phyloP scores from a whole-genome alignment of 2,329 filamentous ascomycete genomes.

The Xylaria multiplex region DNA sequence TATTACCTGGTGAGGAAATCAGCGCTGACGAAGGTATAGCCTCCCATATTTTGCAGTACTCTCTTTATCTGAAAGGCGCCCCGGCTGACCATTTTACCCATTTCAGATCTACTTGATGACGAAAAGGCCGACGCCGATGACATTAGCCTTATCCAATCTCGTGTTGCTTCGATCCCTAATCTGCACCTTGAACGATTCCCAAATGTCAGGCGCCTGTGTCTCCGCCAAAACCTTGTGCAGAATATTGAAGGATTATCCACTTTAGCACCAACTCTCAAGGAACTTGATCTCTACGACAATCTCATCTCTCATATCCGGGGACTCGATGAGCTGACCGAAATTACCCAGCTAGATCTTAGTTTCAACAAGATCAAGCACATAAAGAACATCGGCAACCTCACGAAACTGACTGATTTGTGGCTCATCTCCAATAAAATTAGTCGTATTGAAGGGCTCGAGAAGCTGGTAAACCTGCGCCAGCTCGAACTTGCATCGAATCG shows the following conservation, averaged over 20 bases:
- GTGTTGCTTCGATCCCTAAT: slow-evolving; percentile 79
- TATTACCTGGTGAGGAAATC: slow-evolving; percentile 77
- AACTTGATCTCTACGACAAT: slow-evolving; percentile 97
- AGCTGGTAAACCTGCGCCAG: slow-evolving; percentile 78
- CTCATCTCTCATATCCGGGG: slow-evolving; percentile 87
- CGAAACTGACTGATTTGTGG: slow-evolving; percentile 82
- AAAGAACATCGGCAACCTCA: slow-evolving; percentile 83
- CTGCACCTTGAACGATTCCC: slow-evolving; percentile 86
- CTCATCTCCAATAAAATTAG: slow-evolving; percentile 96
- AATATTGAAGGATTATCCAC: slow-evolving; percentile 77
- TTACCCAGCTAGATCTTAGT: slow-evolving; percentile 86
- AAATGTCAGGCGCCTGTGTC: slow-evolving; percentile 79
- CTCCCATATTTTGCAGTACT: slow-evolving; percentile 1
- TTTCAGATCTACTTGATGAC: slow-evolving; percentile 67
- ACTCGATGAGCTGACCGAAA: slow-evolving; percentile 78
- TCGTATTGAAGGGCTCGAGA: slow-evolving; percentile 84
- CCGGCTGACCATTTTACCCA: slow-evolving; percentile 17
- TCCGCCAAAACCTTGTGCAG: slow-evolving; percentile 91
- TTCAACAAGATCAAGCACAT: slow-evolving; percentile 99
- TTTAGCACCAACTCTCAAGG: slow-evolving; percentile 74
- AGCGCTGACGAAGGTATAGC: slow-evolving; percentile 79
- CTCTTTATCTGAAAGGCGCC: slow-evolving; percentile 33
- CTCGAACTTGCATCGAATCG: slow-evolving; percentile 93
- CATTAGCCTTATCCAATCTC: slow-evolving; percentile 89
- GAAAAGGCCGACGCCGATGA: slow-evolving; percentile 74